Evolutionary conservation across 768 basidiomycete species (phyloP).

Genomic region (Coprinopsis cinerea): DNA sequence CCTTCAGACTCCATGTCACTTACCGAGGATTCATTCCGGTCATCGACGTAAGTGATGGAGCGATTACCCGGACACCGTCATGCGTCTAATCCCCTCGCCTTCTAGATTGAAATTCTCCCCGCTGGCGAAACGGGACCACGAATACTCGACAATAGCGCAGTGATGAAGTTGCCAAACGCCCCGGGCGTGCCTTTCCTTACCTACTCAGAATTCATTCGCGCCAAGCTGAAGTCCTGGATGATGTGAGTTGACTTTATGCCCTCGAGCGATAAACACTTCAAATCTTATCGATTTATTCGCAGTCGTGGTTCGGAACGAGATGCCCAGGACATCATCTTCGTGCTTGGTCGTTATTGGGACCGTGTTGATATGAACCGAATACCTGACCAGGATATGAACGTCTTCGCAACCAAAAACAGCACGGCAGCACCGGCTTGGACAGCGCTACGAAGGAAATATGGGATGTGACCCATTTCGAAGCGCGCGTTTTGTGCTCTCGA

Average conservation of each 20-base stretch:
- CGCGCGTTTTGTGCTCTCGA: neutral
- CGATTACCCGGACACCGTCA: conserved; percentile 6
- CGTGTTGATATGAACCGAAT: conserved; percentile 82
- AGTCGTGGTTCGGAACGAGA: conserved; percentile 70
- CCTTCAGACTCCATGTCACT: conserved; percentile 59
- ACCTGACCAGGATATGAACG: conserved; percentile 79
- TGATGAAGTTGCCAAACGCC: conserved; percentile 61
- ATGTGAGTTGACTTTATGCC: conserved; percentile 45
- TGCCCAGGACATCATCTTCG: conserved; percentile 71
- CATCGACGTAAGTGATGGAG: conserved; percentile 52
- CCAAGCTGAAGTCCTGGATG: conserved; percentile 79
- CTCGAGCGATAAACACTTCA: conserved; percentile 13
- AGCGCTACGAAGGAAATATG: conserved; percentile 70
- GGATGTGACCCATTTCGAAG: conserved; percentile 34
- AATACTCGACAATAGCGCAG: conserved; percentile 59
- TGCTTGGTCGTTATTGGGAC: conserved; percentile 73
- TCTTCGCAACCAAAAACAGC: conserved; percentile 56
- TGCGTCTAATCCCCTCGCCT: conserved; percentile 12
- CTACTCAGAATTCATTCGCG: conserved; percentile 81
- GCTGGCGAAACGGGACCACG: conserved; percentile 81
- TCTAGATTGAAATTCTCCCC: conserved; percentile 75
- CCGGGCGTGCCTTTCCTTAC: conserved; percentile 77
- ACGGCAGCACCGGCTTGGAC: conserved; percentile 68
- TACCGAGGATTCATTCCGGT: conserved; percentile 74
- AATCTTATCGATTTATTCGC: conserved; percentile 14